A percentile compares a stretch with the other conserved stretches of the same genome.
Evolutionary conservation across 805 yeast genomes (phyloP).

Genomic region (Saccharomycopsis sp.): DNA sequence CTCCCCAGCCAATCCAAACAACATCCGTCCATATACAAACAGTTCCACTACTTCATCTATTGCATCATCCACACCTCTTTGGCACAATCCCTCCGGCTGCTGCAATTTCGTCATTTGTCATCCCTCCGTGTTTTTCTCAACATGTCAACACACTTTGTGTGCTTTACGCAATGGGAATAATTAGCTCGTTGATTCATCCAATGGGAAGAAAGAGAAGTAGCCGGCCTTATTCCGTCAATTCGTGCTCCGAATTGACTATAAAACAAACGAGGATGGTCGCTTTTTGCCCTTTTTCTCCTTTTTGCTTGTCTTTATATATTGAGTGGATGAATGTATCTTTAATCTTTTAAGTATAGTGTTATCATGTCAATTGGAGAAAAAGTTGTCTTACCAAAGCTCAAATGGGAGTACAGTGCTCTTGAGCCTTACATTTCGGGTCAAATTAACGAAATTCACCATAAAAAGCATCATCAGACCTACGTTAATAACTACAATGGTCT

Average conservation of each 20-base stretch:
- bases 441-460: constrained; percentile 42
- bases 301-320: neutral
- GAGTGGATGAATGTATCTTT: neutral
- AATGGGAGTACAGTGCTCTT: constrained; percentile 41
- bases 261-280: neutral
- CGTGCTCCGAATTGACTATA: neutral
- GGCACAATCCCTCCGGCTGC: neutral
- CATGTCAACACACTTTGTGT: neutral
- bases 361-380: neutral
- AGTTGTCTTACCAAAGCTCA: constrained; percentile 35
- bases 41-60: too few relatives aligned
- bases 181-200: neutral
- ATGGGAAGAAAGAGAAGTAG: neutral
- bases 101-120: neutral
- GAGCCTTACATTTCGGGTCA: constrained; percentile 42
- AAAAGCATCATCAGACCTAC: constrained; percentile 46
- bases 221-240: neutral
- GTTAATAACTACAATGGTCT: constrained; percentile 42
- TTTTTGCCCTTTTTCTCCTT: neutral
- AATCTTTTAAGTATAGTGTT: neutral
- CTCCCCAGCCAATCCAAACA: too few relatives aligned
- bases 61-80: neutral
- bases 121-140: neutral
- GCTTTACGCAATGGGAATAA: neutral
- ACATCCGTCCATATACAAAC: too few relatives aligned